Base-by-base conservation (phyloP, 2,329 filamentous ascomycete genomes). In the Clonostachys byssicola region DNA sequence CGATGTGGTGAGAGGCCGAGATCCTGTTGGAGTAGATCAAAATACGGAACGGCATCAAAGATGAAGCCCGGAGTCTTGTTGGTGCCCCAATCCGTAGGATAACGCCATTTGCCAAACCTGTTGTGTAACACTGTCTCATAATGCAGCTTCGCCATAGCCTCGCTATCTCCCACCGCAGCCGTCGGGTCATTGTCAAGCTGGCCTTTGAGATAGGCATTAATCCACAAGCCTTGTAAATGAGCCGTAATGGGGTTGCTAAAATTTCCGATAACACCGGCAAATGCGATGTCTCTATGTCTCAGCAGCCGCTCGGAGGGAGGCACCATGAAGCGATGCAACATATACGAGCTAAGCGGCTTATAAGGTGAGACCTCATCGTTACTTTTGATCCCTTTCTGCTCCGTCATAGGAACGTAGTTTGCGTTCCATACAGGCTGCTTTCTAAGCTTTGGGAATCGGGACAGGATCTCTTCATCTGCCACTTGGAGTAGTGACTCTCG, bases 101-200 rank as follows among this genome's bases (percentile, higher is more conserved):
- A 87, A n/a, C 87, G 74, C 77, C 83, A 85, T 48, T 75, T 79
- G 1, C 84, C 84, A 60, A 85, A 92, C 41, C 86, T 79, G 2
- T 76, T 81, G 56, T 86, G 73, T 23, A 90, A 66, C 41, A 84
- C 74, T 0, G 83, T 80, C 54, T 85, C 75, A 47, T 74, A 71
- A n/a, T 59, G 63, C 6, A 78, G 52, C 34, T 58, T 52, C 3
- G 69, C 65, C 20, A 43, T 33, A 7, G 71, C 66, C 9, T 57
- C 43, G 12, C 6, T 13, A 12, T 43, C 40, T 6, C 46, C 45
- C 12, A 47, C 30, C 6, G 45, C 40, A 20, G 46, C 40, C 12
- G 40, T 14, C 1, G 61, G 55, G 0, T 52, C 49, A 5, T 65
- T 54, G 7, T 66, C 60, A 6, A 86, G 60, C 34, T 68, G 65